A percentile compares a stretch with the other conserved stretches of the same genome.
Conservation (phyloP, 768 basidiomycete species). For the Fomitopsis pulvina region DNA sequence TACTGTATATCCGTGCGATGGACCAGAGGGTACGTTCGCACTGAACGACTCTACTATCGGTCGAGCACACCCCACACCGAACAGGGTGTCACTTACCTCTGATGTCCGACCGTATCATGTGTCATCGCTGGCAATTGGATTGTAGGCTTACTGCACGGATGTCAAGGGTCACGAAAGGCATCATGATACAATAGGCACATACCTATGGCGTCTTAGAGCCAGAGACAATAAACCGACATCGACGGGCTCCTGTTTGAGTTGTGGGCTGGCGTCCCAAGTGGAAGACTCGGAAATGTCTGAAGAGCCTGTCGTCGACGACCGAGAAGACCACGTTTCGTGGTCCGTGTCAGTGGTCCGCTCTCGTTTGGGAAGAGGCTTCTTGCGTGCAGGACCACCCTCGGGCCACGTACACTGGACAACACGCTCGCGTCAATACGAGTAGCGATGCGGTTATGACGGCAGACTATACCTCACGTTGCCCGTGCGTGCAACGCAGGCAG, state of each 20-base stretch:
- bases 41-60: too few species aligned
- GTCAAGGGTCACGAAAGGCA: background rate
- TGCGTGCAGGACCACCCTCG: constrained; percentile 66
- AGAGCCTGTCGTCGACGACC: constrained; percentile 72
- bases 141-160: constrained; percentile 17
- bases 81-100: constrained; percentile 5
- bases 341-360: constrained; percentile 32
- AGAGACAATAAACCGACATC: constrained; percentile 32
- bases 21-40: constrained; percentile 25
- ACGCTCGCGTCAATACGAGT: background rate
- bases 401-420: constrained; percentile 76
- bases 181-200: constrained; percentile 3
- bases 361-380: constrained; percentile 53
- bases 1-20: constrained; percentile 40
- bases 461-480: constrained; percentile 67
- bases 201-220: constrained; percentile 37
- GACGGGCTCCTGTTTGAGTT: constrained; percentile 44
- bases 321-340: constrained; percentile 44
- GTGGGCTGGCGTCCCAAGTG: constrained; percentile 53
- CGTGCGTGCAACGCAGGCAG: constrained; percentile 82
- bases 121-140: constrained; percentile 16
- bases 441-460: too few species aligned
- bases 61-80: background rate
- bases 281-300: constrained; percentile 66
- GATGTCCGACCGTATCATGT: constrained; percentile 10